A percentile compares a stretch with the other conserved stretches of the same genome.
These are phyloP conservation scores for Candida khao-thaluensis DNA, from an alignment of 805 yeast species.

Conservation along the genomic window DNA sequence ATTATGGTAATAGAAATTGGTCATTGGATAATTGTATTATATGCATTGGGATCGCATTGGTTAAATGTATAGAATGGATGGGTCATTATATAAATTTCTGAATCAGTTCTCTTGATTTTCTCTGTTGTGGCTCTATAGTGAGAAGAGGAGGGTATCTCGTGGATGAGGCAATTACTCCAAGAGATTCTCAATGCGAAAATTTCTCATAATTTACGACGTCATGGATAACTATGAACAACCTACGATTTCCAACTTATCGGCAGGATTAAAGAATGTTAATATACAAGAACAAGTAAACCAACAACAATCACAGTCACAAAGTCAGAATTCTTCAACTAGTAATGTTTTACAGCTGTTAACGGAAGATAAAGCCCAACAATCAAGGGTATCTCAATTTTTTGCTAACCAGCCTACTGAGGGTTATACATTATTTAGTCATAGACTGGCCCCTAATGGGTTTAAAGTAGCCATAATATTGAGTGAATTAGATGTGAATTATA, in stretches of 20 bases:
- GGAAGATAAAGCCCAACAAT: conserved; percentile 41
- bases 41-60: conserved; percentile 11
- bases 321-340: conserved; percentile 3
- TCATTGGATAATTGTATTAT: conserved; percentile 11
- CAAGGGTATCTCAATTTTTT: conserved; percentile 70
- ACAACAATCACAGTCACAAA: conserved; percentile 9
- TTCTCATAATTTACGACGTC: conserved; percentile 1
- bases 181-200: neutral
- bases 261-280: conserved; percentile 45
- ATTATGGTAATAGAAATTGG: conserved; percentile 7
- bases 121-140: conserved; percentile 1
- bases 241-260: conserved; percentile 45
- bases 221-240: conserved; percentile 10
- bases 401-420: conserved; percentile 78
- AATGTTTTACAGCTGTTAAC: conserved; percentile 23
- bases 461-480: conserved; percentile 89
- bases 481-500: conserved; percentile 76
- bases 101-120: neutral
- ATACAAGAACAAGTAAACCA: conserved; percentile 35
- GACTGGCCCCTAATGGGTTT: conserved; percentile 94
- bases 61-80: conserved; percentile 9
- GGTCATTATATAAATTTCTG: neutral
- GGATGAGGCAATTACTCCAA: neutral
- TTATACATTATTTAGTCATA: conserved; percentile 74
- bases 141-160: neutral